phyloP scores from a whole-genome alignment of 352 stramenopile species.

The Phytopythium delawarense region DNA sequence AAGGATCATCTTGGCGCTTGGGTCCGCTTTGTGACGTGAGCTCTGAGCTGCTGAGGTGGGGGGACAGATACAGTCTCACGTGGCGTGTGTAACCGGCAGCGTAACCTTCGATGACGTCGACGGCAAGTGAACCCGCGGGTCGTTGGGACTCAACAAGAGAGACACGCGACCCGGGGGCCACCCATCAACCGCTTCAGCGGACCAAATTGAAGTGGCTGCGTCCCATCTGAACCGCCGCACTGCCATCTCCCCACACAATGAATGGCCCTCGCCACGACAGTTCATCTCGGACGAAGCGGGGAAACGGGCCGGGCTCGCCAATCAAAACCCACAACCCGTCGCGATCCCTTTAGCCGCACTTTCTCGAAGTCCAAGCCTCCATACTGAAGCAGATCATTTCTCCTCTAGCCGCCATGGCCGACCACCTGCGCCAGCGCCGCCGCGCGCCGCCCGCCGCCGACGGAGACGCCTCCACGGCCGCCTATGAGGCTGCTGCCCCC shows the following conservation, averaged over 20 bases:
- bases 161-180: not conserved
- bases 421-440: not conserved
- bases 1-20: not conserved
- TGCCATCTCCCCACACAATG: not conserved
- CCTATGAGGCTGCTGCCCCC: too few species aligned
- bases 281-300: not conserved
- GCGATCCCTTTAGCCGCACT: not conserved
- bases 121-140: not conserved
- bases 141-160: not conserved
- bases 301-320: not conserved
- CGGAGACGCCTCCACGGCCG: not conserved
- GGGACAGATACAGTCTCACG: not conserved
- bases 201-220: not conserved
- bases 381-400: not conserved
- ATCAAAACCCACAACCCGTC: not conserved
- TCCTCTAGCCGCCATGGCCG: not conserved
- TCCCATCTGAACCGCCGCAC: not conserved
- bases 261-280: not conserved
- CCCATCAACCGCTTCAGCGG: not conserved
- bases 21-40: not conserved
- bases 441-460: not conserved
- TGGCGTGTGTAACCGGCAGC: not conserved
- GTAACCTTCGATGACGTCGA: slow-evolving; percentile 1
- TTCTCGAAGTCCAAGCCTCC: not conserved
- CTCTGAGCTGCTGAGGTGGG: not conserved